Evolutionary conservation across 352 stramenopile species (phyloP).

Genomic region (Phytopythium mirpurense): DNA sequence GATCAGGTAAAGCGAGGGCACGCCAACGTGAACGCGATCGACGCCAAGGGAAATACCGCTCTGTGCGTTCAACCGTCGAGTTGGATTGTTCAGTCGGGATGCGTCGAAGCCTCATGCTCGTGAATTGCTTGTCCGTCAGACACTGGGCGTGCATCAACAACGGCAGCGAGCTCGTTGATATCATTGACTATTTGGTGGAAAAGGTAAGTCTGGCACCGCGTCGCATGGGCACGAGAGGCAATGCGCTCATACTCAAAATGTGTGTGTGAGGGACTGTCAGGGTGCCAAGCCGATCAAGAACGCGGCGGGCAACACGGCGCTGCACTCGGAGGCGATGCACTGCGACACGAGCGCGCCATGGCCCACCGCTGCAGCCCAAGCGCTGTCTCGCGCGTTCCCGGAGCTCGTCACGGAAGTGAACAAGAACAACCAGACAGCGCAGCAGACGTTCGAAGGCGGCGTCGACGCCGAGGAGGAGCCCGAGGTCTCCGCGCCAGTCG

Average conservation of each 20-base stretch:
- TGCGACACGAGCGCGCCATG: constrained; percentile 49
- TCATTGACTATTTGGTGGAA: constrained; percentile 50
- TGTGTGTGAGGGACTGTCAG: constrained; percentile 15
- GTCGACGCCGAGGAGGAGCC: constrained; percentile 58
- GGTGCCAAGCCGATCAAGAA: constrained; percentile 63
- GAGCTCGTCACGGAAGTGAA: constrained; percentile 48
- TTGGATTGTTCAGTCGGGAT: neutral
- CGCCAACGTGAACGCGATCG: constrained; percentile 49
- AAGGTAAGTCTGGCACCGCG: constrained; percentile 27
- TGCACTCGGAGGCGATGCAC: constrained; percentile 77
- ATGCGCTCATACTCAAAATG: neutral
- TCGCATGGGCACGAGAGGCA: too few species aligned
- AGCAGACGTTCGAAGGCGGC: constrained; percentile 60
- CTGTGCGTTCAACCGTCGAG: constrained; percentile 27
- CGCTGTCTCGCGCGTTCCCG: constrained; percentile 43
- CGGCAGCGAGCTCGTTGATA: constrained; percentile 27
- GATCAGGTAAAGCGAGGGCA: constrained; percentile 46
- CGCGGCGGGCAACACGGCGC: constrained; percentile 41
- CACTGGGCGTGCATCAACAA: constrained; percentile 74
- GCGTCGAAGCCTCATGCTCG: neutral
- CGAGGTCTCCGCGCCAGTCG: constrained; percentile 9
- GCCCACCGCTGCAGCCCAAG: constrained; percentile 42
- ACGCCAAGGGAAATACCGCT: constrained; percentile 64
- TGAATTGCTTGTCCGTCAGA: constrained; percentile 18
- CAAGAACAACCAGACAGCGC: constrained; percentile 49